Evolutionary conservation across 768 basidiomycete species (phyloP), one percentile per base, ranked within the genome.

Genomic region (Brasilioporus rufonigricans): DNA sequence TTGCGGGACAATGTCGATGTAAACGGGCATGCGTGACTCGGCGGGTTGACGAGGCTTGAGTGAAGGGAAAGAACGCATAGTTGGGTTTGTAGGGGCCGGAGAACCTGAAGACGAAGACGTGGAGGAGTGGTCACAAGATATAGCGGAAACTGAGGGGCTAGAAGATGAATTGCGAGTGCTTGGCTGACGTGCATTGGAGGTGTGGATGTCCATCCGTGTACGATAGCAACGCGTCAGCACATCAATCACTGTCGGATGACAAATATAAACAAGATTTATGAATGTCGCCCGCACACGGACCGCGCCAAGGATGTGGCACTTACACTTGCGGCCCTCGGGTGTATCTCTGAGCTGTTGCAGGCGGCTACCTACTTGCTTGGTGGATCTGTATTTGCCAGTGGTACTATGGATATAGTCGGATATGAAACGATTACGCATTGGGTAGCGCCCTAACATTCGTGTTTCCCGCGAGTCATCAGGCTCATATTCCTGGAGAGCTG

Each of bases 361-460:
- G 52, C 89, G 86, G 64, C 86, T 88, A 53, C 89, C 88, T 44
- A 91, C 88, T 70, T 90, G 88, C 67, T 90, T 90, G 23, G 88
- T 81, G 9, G 86, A 85, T 55, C 89, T 79, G 56, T 78, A 76
- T 67, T 85, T 83, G 23, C 88, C 86, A 0, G 89, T 91, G 58
- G 78, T 80, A 33, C 76, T 75, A 65, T 76, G 82, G 65, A 91
- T 89, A 71, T 86, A 84, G 59, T 91, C 86, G 48, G 88, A 87
- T 58, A 90, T 87, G 71, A 89, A 91, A 44, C 85, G 80, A 71
- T 91, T 91, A 53, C 89, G 78, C 78, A 87, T 82, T 35, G 89
- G 89, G 65, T 86, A 89, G 48, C 89, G 80, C 23, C 87, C 87
- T 4, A 90, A 79, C 18, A 86, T 80, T 51, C 85, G 76, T 38